These are phyloP conservation scores for Thuja plicata DNA, from an alignment of 83 land plant species.

Conservation along the genomic window DNA sequence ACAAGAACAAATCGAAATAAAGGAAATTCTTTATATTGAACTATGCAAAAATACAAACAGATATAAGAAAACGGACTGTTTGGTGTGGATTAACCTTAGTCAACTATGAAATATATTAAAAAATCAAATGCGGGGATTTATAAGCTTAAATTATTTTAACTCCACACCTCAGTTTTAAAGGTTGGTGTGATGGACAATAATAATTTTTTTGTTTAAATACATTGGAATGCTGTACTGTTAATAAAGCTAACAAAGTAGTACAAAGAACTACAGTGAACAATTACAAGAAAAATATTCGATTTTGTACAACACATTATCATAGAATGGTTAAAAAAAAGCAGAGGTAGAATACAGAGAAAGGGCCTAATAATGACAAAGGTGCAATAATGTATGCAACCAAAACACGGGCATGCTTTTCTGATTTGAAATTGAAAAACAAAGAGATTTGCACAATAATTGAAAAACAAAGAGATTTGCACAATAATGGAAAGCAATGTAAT, in stretches of 20 bases:
- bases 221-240: neutral
- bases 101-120: no score
- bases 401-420: constrained; percentile 47
- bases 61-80: no score
- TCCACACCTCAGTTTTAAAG: neutral
- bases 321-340: neutral
- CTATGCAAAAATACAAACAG: no score
- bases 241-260: no score
- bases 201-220: no score
- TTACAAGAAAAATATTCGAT: neutral
- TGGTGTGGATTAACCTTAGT: no score
- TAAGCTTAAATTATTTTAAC: no score
- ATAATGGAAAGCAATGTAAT: constrained; percentile 79
- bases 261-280: no score
- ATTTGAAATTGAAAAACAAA: constrained; percentile 2
- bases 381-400: constrained; percentile 54
- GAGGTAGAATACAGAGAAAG: constrained; percentile 84
- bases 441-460: constrained; percentile 10
- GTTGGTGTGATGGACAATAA: no score
- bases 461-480: constrained; percentile 70
- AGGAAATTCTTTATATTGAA: no score
- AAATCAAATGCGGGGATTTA: no score
- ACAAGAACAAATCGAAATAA: neutral
- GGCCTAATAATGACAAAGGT: constrained; percentile 39
- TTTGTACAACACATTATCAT: neutral